Evolutionary conservation across 345 rosid genomes (phyloP).

Genomic region (Brassica rapa): DNA sequence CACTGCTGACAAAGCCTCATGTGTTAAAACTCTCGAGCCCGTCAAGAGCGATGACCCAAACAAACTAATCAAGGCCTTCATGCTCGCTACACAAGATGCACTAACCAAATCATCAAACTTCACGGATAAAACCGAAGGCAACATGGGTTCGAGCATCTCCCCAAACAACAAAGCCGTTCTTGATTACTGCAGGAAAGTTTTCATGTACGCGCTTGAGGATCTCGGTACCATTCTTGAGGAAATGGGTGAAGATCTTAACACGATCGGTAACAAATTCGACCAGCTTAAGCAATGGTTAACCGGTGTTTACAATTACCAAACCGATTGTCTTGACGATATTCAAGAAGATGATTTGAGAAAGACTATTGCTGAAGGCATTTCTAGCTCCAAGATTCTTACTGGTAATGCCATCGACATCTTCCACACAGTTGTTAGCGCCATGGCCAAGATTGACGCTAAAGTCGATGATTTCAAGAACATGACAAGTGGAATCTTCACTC

Average conservation of each 20-base stretch:
- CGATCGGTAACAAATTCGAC: constrained; percentile 38
- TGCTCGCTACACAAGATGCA: constrained; percentile 42
- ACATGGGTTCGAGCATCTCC: constrained; percentile 39
- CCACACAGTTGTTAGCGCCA: constrained; percentile 39
- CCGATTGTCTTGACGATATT: constrained; percentile 60
- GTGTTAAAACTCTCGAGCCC: constrained; percentile 51
- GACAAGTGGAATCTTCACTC: constrained; percentile 24
- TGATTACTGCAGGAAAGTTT: constrained; percentile 44
- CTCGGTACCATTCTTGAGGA: constrained; percentile 38
- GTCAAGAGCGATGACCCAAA: constrained; percentile 55
- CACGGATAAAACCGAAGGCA: constrained; percentile 41
- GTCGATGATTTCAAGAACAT: constrained; percentile 28
- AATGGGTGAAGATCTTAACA: constrained; percentile 43
- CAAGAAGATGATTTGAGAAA: constrained; percentile 34
- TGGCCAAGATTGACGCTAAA: constrained; percentile 41
- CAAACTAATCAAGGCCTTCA: constrained; percentile 50
- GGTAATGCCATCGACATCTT: constrained; percentile 63
- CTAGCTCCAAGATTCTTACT: constrained; percentile 44
- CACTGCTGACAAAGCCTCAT: constrained; percentile 55
- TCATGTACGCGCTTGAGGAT: constrained; percentile 43
- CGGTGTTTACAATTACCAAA: constrained; percentile 59
- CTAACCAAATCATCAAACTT: constrained; percentile 43
- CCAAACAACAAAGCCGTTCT: constrained; percentile 46
- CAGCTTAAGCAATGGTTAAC: constrained; percentile 54
- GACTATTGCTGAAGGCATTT: constrained; percentile 36